Conservation (phyloP, 345 rosid species). For the Gossypium sturtianum region DNA sequence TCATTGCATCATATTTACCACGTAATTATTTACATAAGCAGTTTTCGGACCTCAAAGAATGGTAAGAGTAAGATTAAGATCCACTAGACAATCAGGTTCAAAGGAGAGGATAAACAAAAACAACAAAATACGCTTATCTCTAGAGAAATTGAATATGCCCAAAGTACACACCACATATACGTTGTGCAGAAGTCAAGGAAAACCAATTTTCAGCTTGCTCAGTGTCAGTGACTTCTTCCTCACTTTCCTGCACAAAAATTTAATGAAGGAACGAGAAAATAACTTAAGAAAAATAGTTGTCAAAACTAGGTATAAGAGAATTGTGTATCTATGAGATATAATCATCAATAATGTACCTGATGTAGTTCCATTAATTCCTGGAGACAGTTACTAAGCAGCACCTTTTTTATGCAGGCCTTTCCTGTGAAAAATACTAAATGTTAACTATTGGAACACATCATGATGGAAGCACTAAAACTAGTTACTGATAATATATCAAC, state of each 20-base stretch:
- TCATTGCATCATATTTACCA: not conserved
- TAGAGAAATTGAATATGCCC: not conserved
- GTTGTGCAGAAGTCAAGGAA: conserved; percentile 97
- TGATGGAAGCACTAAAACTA: not conserved
- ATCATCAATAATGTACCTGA: conserved; percentile 49
- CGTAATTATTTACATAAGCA: not conserved
- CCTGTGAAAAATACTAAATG: conserved; percentile 38
- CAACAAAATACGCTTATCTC: not conserved
- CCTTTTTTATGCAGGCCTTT: conserved; percentile 93
- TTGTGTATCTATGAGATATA: not conserved
- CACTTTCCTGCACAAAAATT: conserved; percentile 63
- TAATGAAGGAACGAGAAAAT: not conserved
- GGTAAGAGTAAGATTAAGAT: not conserved
- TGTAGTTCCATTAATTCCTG: conserved; percentile 99
- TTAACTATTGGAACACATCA: conserved; percentile 11
- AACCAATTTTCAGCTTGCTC: conserved; percentile 99
- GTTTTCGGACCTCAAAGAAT: not conserved
- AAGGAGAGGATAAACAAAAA: not conserved
- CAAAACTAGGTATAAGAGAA: not conserved
- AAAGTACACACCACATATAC: conserved; percentile 69
- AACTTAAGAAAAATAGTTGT: not conserved
- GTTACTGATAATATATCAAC: not conserved
- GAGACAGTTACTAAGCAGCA: conserved; percentile 93
- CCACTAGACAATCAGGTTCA: not conserved
- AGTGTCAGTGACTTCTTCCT: conserved; percentile 95